Percentiles rank a stretch among this genome's conserved stretches.
These are phyloP conservation scores for Stygiomarasmius scandens DNA, from an alignment of 1,284 basidiomycete genomes.

Conservation along the genomic window DNA sequence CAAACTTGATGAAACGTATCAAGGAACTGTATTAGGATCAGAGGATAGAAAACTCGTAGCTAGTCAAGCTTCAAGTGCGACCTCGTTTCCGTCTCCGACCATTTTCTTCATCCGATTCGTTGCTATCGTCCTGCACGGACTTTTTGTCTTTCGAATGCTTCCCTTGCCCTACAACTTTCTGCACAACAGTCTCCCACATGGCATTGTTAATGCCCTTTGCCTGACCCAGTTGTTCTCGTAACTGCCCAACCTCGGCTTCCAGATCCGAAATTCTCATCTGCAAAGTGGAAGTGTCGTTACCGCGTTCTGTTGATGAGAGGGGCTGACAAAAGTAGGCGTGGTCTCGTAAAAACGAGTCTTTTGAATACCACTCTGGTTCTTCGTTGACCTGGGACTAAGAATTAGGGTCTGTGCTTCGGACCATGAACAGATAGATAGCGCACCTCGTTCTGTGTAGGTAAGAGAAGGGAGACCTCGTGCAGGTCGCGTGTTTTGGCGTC, in stretches of 20 bases:
- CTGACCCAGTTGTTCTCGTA: conserved; percentile 72
- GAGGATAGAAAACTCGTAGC: no score
- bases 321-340: conserved; percentile 62
- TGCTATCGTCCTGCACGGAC: no score
- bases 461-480: conserved; percentile 67
- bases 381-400: neutral
- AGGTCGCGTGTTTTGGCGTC: conserved; percentile 65
- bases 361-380: conserved; percentile 37
- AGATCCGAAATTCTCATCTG: conserved; percentile 67
- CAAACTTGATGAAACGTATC: neutral
- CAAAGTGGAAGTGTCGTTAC: conserved; percentile 35
- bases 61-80: no score
- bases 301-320: conserved; percentile 27
- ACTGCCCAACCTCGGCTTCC: conserved; percentile 65
- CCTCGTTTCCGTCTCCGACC: no score
- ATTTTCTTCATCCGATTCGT: no score
- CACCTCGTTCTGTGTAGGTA: conserved; percentile 51
- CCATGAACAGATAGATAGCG: conserved; percentile 15
- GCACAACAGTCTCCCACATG: conserved; percentile 87
- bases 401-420: neutral
- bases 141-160: neutral
- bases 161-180: conserved; percentile 50
- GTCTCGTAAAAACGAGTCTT: conserved; percentile 60
- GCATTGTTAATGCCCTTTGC: conserved; percentile 86
- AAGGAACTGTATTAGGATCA: neutral